A percentile compares a stretch with the other conserved stretches of the same genome.
phyloP scores from a whole-genome alignment of 805 yeast genomes.

The Starmerella lactis-condensi region DNA sequence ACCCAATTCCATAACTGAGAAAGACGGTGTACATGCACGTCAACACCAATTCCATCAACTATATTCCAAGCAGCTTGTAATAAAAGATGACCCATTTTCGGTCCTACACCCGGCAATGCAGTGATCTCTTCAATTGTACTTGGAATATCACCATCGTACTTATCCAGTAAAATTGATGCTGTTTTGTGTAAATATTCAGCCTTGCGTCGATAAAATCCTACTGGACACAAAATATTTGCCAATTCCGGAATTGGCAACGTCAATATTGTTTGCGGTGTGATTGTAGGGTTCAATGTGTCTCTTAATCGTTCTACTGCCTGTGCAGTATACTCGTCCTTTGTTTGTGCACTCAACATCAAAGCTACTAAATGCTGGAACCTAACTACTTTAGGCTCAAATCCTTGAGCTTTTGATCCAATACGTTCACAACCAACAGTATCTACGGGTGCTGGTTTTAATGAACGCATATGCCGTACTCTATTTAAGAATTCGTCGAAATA shows the following conservation, averaged over 20 bases:
- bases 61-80: slow-evolving; percentile 66
- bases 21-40: slow-evolving; percentile 70
- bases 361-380: slow-evolving; percentile 64
- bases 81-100: slow-evolving; percentile 77
- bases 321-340: slow-evolving; percentile 73
- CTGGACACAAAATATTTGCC: slow-evolving; percentile 51
- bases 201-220: slow-evolving; percentile 75
- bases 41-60: slow-evolving; percentile 78
- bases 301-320: slow-evolving; percentile 51
- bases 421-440: slow-evolving; percentile 74
- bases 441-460: slow-evolving; percentile 56
- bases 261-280: slow-evolving; percentile 19
- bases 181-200: slow-evolving; percentile 50
- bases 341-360: slow-evolving; percentile 76
- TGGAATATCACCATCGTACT: slow-evolving; percentile 55
- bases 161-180: slow-evolving; percentile 32
- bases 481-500: slow-evolving; percentile 18
- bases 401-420: slow-evolving; percentile 24
- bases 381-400: slow-evolving; percentile 21
- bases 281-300: slow-evolving; percentile 26
- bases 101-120: slow-evolving; percentile 79
- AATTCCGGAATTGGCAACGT: slow-evolving; percentile 31
- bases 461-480: slow-evolving; percentile 43
- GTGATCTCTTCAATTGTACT: slow-evolving; percentile 43
- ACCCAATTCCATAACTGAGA: slow-evolving; percentile 74